Percentiles rank a stretch among this genome's conserved stretches.
phyloP scores from a whole-genome alignment of 176 grass and related monocot species.

The Canna indica region DNA sequence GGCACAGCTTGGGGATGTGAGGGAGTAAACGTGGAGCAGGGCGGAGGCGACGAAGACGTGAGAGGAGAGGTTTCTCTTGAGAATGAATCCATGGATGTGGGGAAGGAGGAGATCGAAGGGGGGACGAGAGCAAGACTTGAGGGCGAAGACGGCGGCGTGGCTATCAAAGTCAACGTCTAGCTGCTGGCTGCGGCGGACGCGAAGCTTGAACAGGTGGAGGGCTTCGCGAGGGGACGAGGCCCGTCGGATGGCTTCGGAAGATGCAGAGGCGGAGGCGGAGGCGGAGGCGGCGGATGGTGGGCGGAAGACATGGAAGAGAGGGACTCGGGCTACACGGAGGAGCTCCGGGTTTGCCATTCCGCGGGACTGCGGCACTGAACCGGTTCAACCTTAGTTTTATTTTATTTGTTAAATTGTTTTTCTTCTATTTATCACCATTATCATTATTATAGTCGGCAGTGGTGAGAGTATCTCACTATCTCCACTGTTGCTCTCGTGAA shows the following conservation, averaged over 20 bases:
- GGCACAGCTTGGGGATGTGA: constrained; percentile 19
- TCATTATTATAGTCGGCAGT: too few relatives aligned
- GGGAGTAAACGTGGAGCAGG: constrained; percentile 29
- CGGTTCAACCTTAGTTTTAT: background rate
- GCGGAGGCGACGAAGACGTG: constrained; percentile 35
- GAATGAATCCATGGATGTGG: constrained; percentile 16
- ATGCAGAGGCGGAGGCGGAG: constrained; percentile 2
- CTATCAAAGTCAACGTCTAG: constrained; percentile 9
- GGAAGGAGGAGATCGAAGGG: background rate
- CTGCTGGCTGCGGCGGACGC: background rate
- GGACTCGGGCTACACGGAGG: background rate
- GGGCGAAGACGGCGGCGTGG: constrained; percentile 31
- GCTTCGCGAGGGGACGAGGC: constrained; percentile 17
- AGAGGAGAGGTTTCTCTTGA: constrained; percentile 10
- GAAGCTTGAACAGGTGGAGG: constrained; percentile 12
- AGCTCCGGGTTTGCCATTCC: background rate
- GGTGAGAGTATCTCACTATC: too few relatives aligned
- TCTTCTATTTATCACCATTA: too few relatives aligned
- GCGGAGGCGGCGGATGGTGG: background rate
- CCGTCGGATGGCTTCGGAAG: background rate
- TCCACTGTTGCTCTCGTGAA: too few relatives aligned
- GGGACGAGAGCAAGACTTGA: constrained; percentile 15
- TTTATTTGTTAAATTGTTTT: too few relatives aligned
- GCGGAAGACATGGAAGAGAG: background rate
- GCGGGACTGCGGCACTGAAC: background rate